Percentiles rank a stretch among this genome's conserved stretches.
Conservation (phyloP, 2,329 filamentous ascomycete genomes). For the Ophiostoma angusticollis region DNA sequence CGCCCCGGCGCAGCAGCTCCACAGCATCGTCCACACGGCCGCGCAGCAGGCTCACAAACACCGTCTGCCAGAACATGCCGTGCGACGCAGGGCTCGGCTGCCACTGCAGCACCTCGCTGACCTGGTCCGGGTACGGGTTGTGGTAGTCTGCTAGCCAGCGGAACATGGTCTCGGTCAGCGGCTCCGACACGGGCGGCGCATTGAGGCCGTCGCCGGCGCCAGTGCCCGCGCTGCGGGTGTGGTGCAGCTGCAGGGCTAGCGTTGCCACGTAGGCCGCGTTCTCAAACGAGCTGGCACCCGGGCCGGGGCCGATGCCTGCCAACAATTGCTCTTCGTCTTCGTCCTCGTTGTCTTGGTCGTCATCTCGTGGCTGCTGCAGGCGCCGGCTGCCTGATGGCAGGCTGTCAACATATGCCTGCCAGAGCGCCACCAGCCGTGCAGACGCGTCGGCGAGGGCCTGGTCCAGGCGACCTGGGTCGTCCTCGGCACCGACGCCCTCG, state of each 20-base stretch:
- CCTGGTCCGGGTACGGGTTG: slow-evolving; percentile 55
- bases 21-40: slow-evolving; percentile 58
- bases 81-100: slow-evolving; percentile 65
- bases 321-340: slow-evolving; percentile 35
- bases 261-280: slow-evolving; percentile 71
- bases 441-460: slow-evolving; percentile 42
- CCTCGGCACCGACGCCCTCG: slow-evolving; percentile 42
- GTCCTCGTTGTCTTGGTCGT: slow-evolving; percentile 16
- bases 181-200: slow-evolving; percentile 17
- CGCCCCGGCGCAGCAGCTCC: slow-evolving; percentile 57
- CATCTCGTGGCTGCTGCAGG: neutral
- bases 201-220: slow-evolving; percentile 24
- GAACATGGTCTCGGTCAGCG: slow-evolving; percentile 66
- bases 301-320: slow-evolving; percentile 52
- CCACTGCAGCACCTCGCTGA: slow-evolving; percentile 49
- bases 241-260: slow-evolving; percentile 66
- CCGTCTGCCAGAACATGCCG: slow-evolving; percentile 68
- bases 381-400: slow-evolving; percentile 25
- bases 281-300: slow-evolving; percentile 48
- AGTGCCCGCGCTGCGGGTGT: slow-evolving; percentile 37
- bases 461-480: slow-evolving; percentile 44
- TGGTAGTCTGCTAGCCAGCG: slow-evolving; percentile 72
- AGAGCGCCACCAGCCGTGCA: slow-evolving; percentile 38
- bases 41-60: slow-evolving; percentile 62
- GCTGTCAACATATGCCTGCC: slow-evolving; percentile 40